Percentiles rank a stretch among this genome's conserved stretches.
These are phyloP conservation scores for Monsonia emarginata DNA, from an alignment of 441 rosid species.

Conservation along the genomic window DNA sequence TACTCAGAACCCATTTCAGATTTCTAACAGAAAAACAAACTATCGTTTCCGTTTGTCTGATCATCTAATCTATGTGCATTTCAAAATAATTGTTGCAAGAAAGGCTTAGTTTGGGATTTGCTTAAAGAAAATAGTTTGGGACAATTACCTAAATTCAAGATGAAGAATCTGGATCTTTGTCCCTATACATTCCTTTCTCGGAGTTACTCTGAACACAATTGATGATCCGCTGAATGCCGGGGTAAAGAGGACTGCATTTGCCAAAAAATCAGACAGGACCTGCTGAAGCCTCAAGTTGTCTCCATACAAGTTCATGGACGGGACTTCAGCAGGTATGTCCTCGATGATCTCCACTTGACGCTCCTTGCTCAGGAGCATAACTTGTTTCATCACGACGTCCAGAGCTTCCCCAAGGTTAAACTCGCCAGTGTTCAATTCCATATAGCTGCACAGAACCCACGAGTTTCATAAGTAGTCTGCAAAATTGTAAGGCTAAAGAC, in stretches of 20 bases:
- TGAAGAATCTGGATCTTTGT: conserved; percentile 45
- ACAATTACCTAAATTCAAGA: conserved; percentile 56
- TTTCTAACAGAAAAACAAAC: background rate
- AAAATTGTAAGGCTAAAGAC: background rate
- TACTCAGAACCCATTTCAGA: background rate
- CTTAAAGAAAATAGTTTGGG: no score
- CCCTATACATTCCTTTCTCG: conserved; percentile 48
- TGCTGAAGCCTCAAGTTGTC: conserved; percentile 72
- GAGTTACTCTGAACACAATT: conserved; percentile 36
- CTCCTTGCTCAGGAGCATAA: conserved; percentile 42
- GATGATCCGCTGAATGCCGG: conserved; percentile 47
- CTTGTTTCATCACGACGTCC: conserved; percentile 53
- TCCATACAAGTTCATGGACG: conserved; percentile 50
- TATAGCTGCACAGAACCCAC: conserved; percentile 38
- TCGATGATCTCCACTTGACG: conserved; percentile 40
- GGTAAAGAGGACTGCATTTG: conserved; percentile 44
- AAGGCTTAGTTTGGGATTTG: no score
- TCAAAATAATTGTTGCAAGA: background rate
- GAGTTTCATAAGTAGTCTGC: conserved; percentile 4
- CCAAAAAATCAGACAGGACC: conserved; percentile 57
- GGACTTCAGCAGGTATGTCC: conserved; percentile 40
- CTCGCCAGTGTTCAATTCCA: conserved; percentile 34
- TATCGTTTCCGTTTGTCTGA: no score
- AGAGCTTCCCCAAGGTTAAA: conserved; percentile 58
- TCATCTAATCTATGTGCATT: no score